Conservation (phyloP, 306 rosid genomes). For the Alnus rubra region DNA sequence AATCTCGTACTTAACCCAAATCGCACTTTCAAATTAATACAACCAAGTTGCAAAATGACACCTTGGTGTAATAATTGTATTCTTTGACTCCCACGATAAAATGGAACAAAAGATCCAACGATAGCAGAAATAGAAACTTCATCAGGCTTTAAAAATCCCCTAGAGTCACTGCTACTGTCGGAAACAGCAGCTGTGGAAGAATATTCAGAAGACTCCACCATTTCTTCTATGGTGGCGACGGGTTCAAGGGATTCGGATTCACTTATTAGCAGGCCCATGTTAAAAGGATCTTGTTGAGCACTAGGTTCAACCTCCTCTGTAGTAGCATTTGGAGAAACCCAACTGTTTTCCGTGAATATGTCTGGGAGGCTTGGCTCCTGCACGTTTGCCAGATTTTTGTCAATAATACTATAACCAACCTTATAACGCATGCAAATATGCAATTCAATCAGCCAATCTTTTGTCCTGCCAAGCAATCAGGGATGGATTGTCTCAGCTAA, state of each 20-base stretch:
- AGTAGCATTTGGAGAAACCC: constrained; percentile 81
- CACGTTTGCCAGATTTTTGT: constrained; percentile 26
- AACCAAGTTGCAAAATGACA: constrained; percentile 57
- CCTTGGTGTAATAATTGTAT: constrained; percentile 68
- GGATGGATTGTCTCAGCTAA: not conserved
- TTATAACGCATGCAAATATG: not conserved
- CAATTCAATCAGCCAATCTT: not conserved
- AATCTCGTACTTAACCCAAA: constrained; percentile 78
- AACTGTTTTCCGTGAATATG: constrained; percentile 57
- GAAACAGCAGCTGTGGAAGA: constrained; percentile 37
- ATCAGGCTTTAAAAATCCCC: constrained; percentile 52
- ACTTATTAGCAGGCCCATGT: constrained; percentile 36
- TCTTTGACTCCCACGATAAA: constrained; percentile 57
- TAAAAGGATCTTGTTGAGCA: constrained; percentile 40
- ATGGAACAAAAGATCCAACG: constrained; percentile 51
- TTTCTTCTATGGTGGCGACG: constrained; percentile 46
- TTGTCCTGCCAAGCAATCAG: not conserved
- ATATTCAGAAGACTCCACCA: constrained; percentile 33
- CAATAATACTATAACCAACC: constrained; percentile 14
- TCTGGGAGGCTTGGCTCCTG: constrained; percentile 96
- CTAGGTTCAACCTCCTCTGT: constrained; percentile 41
- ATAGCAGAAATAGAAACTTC: constrained; percentile 58
- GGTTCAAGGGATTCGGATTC: constrained; percentile 45
- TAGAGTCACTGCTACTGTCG: constrained; percentile 29
- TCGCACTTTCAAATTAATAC: constrained; percentile 69